A percentile compares a stretch with the other conserved stretches of the same genome.
These are phyloP conservation scores for Eragrostis tef DNA, from an alignment of 202 grass and related monocot species.

Conservation along the genomic window DNA sequence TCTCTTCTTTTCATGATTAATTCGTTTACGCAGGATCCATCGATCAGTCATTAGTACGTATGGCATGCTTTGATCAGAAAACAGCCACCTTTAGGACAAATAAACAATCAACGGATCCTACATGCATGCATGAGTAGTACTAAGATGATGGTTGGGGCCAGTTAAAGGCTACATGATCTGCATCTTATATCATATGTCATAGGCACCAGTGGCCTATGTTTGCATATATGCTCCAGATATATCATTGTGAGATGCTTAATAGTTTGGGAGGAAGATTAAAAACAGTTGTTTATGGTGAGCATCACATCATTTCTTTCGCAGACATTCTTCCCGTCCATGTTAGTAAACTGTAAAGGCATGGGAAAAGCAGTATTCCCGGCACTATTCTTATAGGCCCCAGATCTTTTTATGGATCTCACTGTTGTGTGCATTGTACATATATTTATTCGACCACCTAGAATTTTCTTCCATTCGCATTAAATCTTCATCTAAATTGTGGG, in stretches of 20 bases:
- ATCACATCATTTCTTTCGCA: slow-evolving; percentile 61
- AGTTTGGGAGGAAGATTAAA: slow-evolving; percentile 44
- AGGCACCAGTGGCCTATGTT: slow-evolving; percentile 59
- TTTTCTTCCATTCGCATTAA: slow-evolving; percentile 42
- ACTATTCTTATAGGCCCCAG: slow-evolving; percentile 71
- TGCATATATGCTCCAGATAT: slow-evolving; percentile 68
- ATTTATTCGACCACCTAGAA: slow-evolving; percentile 55
- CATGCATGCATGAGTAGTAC: slow-evolving; percentile 50
- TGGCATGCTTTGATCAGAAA: slow-evolving; percentile 54
- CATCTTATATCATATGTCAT: slow-evolving; percentile 71
- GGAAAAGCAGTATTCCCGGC: slow-evolving; percentile 64
- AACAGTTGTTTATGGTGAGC: slow-evolving; percentile 52
- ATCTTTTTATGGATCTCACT: slow-evolving; percentile 69
- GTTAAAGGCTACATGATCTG: slow-evolving; percentile 59
- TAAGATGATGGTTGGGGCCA: slow-evolving; percentile 41
- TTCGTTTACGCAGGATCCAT: slow-evolving; percentile 63
- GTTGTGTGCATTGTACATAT: slow-evolving; percentile 64
- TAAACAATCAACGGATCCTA: slow-evolving; percentile 52
- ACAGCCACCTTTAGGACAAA: slow-evolving; percentile 52
- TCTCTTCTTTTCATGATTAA: slow-evolving; percentile 70
- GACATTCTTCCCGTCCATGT: slow-evolving; percentile 62
- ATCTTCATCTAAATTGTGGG: slow-evolving; percentile 13
- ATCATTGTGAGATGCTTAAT: slow-evolving; percentile 54
- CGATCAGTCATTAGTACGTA: slow-evolving; percentile 52
- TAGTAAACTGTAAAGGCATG: slow-evolving; percentile 66